Evolutionary conservation across 2,329 filamentous ascomycete species (phyloP), one percentile per base, ranked within the genome.

Genomic region (Alternaria incomplexa): DNA sequence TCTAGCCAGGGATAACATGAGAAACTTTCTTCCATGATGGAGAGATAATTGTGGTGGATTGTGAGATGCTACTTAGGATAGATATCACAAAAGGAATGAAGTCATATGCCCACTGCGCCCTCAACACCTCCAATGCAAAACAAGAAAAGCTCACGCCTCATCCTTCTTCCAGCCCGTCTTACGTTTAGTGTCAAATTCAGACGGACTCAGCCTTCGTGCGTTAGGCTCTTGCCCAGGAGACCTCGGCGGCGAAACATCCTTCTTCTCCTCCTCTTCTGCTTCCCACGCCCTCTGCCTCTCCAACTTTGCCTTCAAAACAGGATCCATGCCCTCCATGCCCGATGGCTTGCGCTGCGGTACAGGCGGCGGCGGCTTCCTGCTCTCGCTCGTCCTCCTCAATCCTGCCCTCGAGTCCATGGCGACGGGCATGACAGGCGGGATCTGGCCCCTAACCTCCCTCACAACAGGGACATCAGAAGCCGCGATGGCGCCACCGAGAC

Each of bases 141-240:
- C 3, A 28, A 13, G 8, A 43, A 8, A 25, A 47, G 15, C 12
- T 54, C 12, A 56, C 6, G 58, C 58, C 15, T 58, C 48, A 11
- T 44, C 52, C 26, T 67, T 65, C 56, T 60, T 66, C 63, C 63
- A 68, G 11, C 64, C 66, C 30, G 40, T 54, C 46, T 58, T 65
- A 15, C 64, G 52, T 44, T 67, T 58, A 10, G n/a, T 59, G 11
- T 67, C 62, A 44, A 65, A 60, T 20, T 64, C 47, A 4, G 28
- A 26, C 25, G 56, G 52, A 15, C 45, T 56, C 32, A 64, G 43
- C 30, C 52, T 64, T 25, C 53, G 59, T 20, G 62, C 62, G n/a
- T 10, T 28, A 8, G 22, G 44, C 43, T 23, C 17, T 36, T 58
- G 25, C 26, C 62, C 65, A 3, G 57, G 52, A 26, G 66, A 65